Conservation (phyloP, 2,329 filamentous ascomycete genomes). For the Pseudogymnoascus sp. region DNA sequence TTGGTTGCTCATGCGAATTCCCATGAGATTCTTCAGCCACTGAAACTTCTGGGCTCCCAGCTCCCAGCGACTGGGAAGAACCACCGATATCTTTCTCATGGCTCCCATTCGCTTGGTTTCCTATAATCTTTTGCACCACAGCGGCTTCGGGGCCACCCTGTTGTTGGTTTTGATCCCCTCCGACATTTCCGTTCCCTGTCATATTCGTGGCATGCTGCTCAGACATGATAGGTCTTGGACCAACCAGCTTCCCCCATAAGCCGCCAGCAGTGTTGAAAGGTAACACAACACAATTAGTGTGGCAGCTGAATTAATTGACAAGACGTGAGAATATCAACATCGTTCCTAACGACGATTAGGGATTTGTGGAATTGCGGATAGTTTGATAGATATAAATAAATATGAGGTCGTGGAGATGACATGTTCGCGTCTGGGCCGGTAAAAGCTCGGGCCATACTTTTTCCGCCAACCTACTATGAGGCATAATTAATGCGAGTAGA, state of each 20-base stretch:
- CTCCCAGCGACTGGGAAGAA: neutral
- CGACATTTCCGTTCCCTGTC: neutral
- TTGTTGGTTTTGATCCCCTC: neutral
- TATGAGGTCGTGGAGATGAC: neutral
- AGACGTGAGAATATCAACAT: too few relatives aligned
- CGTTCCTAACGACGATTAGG: neutral
- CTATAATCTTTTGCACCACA: neutral
- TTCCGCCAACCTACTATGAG: neutral
- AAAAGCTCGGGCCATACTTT: constrained; percentile 6
- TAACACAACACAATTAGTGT: neutral
- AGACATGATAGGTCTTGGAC: neutral
- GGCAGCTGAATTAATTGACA: neutral
- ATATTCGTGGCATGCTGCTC: neutral
- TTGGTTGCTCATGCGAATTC: neutral
- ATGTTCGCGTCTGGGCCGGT: neutral
- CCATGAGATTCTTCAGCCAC: neutral
- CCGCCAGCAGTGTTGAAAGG: neutral
- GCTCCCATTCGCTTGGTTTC: neutral
- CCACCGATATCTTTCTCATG: neutral
- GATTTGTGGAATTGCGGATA: neutral
- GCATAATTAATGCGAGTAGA: neutral
- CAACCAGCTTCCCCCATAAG: neutral
- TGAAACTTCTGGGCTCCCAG: neutral
- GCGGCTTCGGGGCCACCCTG: neutral
- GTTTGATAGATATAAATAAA: neutral